Base-by-base conservation (phyloP, 129 eudicot genomes). In the Flaveria linearis region DNA sequence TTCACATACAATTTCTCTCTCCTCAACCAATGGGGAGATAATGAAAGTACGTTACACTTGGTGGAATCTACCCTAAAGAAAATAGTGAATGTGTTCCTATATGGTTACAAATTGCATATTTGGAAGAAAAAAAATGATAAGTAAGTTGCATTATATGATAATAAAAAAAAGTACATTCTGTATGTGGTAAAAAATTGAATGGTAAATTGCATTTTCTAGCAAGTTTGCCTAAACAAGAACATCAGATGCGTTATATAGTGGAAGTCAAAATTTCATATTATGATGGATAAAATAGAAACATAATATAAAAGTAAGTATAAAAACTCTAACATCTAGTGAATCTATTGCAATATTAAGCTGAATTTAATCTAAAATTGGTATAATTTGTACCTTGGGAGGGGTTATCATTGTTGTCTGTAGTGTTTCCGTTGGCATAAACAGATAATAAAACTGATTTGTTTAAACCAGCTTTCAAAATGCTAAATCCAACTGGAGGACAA, bases 371-470 rank as follows among this genome's bases (percentile, higher is more conserved):
- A 41, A 51, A 3, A 46, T 13, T 57, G 41, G 63, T 81, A 53
- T 45, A 22, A 57, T 11, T 22, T n/a, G 76, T 87, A 95, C 99
- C 97, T 82, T 90, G 90, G 36, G 98, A 91, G 65, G 85, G 77
- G 78, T 86, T 82, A 36, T 79, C 87, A 52, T 51, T 70, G 78
- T 51, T 68, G 75, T 82, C 84, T 77, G 86, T 80, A 67, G 57
- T 72, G 75, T 84, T 75, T 74, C 86, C 82, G 52, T 88, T 51
- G 52, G 88, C 86, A 81, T 95, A 91, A 73, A 95, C 93, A 50
- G 99, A 91, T 87, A 91, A 82, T 75, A 95, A 83, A 82, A 95
- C 99, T 17, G 99, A 95, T 82, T 95, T 95, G 81, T 91, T 95
- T 69, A 95, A 76, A 75, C 99, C 99, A 76, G 99, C 99, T 89